A percentile compares a stretch with the other conserved stretches of the same genome.
Evolutionary conservation across 345 rosid genomes (phyloP).

Genomic region (Tarenaya hassleriana): DNA sequence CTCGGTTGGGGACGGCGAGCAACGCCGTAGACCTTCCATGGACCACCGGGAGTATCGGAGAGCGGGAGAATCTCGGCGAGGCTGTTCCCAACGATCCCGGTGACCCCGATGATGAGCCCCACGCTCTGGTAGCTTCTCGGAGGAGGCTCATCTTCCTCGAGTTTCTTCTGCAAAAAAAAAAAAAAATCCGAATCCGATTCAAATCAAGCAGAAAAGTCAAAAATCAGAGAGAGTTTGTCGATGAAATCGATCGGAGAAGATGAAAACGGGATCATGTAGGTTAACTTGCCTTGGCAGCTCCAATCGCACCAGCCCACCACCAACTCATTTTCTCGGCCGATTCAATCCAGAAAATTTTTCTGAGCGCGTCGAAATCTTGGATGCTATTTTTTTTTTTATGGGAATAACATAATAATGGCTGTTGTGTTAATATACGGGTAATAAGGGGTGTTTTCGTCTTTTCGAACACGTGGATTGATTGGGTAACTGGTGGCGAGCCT

Average conservation of each 20-base stretch:
- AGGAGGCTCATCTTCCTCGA: slow-evolving; percentile 51
- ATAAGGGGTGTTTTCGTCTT: too few species aligned
- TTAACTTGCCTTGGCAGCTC: slow-evolving; percentile 38
- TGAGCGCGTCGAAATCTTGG: too few species aligned
- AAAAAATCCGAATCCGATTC: background rate
- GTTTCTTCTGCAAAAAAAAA: slow-evolving; percentile 49
- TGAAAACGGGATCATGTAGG: background rate
- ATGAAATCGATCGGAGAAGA: background rate
- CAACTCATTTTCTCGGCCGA: slow-evolving; percentile 38
- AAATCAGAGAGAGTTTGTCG: background rate
- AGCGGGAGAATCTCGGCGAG: slow-evolving; percentile 85
- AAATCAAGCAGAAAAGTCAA: too few species aligned
- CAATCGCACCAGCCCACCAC: slow-evolving; percentile 56
- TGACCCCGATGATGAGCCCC: slow-evolving; percentile 69
- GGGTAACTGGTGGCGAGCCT: too few species aligned
- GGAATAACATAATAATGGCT: too few species aligned
- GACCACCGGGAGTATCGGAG: slow-evolving; percentile 84
- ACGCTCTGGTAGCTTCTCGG: slow-evolving; percentile 57
- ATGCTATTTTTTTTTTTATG: too few species aligned
- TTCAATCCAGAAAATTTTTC: too few species aligned
- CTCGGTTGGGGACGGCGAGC: slow-evolving; percentile 75
- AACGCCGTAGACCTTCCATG: slow-evolving; percentile 93
- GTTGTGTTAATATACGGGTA: too few species aligned
- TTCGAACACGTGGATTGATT: too few species aligned
- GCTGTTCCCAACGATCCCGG: slow-evolving; percentile 90